These are phyloP conservation scores for Lignosus rhinocerotis DNA, from an alignment of 1,284 basidiomycete genomes.

Conservation along the genomic window DNA sequence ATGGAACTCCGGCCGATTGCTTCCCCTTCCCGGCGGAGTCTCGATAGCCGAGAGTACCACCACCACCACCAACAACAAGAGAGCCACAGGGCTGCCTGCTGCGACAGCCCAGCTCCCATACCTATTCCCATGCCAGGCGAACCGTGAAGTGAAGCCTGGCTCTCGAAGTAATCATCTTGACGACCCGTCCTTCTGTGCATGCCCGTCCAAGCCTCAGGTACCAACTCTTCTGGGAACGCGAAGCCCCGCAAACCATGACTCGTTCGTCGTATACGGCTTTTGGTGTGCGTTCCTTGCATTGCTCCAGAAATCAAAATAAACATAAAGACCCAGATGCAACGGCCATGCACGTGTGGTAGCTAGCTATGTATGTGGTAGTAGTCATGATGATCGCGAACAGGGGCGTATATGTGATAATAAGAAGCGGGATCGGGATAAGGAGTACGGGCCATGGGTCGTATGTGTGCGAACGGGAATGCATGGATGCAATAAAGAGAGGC, in stretches of 20 bases:
- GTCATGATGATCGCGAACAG: neutral
- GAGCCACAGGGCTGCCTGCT: neutral
- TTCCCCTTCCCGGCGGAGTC: neutral
- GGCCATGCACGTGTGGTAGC: neutral
- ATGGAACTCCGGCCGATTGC: slow-evolving; percentile 31
- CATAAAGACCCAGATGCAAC: neutral
- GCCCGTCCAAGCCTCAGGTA: no score
- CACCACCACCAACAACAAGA: neutral
- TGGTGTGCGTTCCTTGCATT: neutral
- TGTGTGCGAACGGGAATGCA: slow-evolving; percentile 4
- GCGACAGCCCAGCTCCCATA: no score
- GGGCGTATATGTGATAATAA: neutral
- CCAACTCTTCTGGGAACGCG: no score
- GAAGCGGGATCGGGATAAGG: neutral
- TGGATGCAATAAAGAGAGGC: slow-evolving; percentile 7
- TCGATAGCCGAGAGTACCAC: neutral
- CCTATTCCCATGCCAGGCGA: no score
- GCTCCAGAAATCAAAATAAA: neutral
- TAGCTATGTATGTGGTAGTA: neutral
- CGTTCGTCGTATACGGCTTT: no score
- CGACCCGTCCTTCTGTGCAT: no score
- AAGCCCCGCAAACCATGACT: no score
- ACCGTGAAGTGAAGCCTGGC: no score
- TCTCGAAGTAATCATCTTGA: no score
- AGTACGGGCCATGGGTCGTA: neutral